These are phyloP conservation scores for Ophiostoma australiae DNA, from an alignment of 2,329 filamentous ascomycete species.

Conservation along the genomic window DNA sequence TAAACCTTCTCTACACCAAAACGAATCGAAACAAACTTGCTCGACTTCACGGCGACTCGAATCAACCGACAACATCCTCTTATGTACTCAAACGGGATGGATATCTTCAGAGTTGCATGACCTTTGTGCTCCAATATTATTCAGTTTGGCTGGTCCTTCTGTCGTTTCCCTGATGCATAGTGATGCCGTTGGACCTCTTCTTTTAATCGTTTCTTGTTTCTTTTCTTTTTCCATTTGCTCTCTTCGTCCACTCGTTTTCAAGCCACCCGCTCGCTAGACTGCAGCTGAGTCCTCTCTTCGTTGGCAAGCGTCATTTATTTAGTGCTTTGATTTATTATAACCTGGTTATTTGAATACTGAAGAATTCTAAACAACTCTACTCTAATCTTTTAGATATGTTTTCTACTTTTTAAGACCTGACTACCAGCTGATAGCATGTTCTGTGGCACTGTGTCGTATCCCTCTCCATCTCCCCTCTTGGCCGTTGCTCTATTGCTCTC, in stretches of 20 bases:
- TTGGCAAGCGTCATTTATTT: background rate
- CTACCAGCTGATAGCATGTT: background rate
- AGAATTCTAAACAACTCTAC: too few species aligned
- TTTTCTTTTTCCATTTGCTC: background rate
- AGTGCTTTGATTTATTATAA: background rate
- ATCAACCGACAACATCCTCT: background rate
- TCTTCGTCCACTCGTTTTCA: background rate
- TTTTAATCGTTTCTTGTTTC: background rate
- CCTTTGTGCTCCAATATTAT: background rate
- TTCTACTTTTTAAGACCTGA: background rate
- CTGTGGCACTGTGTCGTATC: background rate
- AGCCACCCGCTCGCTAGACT: slow-evolving; percentile 2
- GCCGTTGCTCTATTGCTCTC: background rate
- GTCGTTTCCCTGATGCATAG: background rate
- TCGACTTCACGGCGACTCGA: background rate
- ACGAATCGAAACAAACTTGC: background rate
- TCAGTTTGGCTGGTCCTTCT: background rate
- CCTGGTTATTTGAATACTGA: too few species aligned
- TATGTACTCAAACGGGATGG: background rate
- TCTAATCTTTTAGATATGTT: background rate
- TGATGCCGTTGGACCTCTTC: background rate
- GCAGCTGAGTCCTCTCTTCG: background rate
- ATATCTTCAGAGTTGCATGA: background rate
- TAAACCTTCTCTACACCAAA: background rate
- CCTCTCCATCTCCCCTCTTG: background rate